phyloP scores from a whole-genome alignment of 1,284 basidiomycete genomes.

The Microbotryum lychnidis-dioicae region DNA sequence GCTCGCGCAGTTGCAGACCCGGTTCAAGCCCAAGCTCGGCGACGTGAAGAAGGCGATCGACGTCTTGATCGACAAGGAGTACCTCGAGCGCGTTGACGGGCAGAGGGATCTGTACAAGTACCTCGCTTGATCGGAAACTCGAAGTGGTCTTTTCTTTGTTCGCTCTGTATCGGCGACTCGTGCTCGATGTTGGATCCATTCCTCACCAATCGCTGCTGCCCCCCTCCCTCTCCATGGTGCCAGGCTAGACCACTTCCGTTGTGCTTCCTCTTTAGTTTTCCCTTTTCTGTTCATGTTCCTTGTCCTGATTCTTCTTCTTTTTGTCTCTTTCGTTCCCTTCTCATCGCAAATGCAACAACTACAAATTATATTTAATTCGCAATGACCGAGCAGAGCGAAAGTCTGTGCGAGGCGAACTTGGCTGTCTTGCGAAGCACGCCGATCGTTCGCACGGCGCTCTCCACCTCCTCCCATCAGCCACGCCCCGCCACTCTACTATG shows the following conservation, averaged over 20 bases:
- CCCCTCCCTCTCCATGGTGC: no score
- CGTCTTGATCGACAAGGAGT: constrained; percentile 92
- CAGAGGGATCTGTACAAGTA: constrained; percentile 35
- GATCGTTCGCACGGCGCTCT: no score
- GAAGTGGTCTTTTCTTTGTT: background rate
- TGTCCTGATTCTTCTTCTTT: no score
- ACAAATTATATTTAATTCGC: no score
- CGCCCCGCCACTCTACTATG: background rate
- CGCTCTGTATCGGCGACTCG: background rate
- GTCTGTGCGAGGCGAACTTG: background rate
- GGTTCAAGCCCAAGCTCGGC: constrained; percentile 81
- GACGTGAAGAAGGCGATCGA: constrained; percentile 89
- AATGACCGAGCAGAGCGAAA: no score
- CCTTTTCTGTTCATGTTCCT: no score
- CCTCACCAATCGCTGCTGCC: background rate
- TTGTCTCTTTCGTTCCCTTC: no score
- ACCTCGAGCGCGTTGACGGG: constrained; percentile 71
- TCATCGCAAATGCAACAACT: no score
- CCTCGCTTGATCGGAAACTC: background rate
- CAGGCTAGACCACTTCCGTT: no score
- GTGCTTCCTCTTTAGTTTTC: no score
- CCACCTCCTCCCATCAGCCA: background rate
- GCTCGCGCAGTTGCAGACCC: constrained; percentile 52
- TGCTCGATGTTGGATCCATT: background rate
- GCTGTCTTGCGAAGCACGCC: background rate